A percentile compares a stretch with the other conserved stretches of the same genome.
phyloP scores from a whole-genome alignment of 805 yeast species.

The Candida wancherniae region DNA sequence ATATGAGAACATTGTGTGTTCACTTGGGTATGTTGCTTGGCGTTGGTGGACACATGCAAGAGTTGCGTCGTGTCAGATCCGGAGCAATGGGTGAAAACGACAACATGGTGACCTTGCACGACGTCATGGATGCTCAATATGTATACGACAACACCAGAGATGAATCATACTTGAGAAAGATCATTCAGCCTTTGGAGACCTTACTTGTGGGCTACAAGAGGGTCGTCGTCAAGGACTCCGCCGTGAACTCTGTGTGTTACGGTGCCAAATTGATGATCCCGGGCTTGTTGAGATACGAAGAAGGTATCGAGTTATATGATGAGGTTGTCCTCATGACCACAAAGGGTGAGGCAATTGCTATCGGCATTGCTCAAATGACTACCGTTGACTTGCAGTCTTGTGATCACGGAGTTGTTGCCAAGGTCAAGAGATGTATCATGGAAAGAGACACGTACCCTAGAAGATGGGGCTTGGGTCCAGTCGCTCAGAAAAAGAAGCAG shows the following conservation, averaged over 20 bases:
- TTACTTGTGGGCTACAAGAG: slow-evolving; percentile 93
- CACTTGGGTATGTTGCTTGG: slow-evolving; percentile 97
- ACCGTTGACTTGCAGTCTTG: slow-evolving; percentile 94
- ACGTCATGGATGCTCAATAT: slow-evolving; percentile 98
- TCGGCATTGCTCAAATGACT: slow-evolving; percentile 98
- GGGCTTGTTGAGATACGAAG: slow-evolving; percentile 95
- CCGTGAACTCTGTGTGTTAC: slow-evolving; percentile 96
- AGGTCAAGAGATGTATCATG: slow-evolving; percentile 98
- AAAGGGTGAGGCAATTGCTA: slow-evolving; percentile 98
- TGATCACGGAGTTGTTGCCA: slow-evolving; percentile 98
- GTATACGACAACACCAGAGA: slow-evolving; percentile 95
- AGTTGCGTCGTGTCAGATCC: slow-evolving; percentile 96
- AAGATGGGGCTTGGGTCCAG: slow-evolving; percentile 99
- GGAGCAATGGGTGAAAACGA: slow-evolving; percentile 93
- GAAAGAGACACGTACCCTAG: slow-evolving; percentile 99
- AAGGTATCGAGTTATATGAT: slow-evolving; percentile 93
- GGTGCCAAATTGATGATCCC: slow-evolving; percentile 99
- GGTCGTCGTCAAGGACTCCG: slow-evolving; percentile 88
- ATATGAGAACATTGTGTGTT: slow-evolving; percentile 98
- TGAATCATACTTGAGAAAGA: slow-evolving; percentile 89
- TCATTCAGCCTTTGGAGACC: slow-evolving; percentile 92
- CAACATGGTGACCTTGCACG: slow-evolving; percentile 92
- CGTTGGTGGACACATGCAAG: slow-evolving; percentile 99
- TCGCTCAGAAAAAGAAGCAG: slow-evolving; percentile 97
- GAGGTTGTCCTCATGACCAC: slow-evolving; percentile 98